Evolutionary conservation across 352 stramenopile species (phyloP).

Genomic region (Globisporangium solare): DNA sequence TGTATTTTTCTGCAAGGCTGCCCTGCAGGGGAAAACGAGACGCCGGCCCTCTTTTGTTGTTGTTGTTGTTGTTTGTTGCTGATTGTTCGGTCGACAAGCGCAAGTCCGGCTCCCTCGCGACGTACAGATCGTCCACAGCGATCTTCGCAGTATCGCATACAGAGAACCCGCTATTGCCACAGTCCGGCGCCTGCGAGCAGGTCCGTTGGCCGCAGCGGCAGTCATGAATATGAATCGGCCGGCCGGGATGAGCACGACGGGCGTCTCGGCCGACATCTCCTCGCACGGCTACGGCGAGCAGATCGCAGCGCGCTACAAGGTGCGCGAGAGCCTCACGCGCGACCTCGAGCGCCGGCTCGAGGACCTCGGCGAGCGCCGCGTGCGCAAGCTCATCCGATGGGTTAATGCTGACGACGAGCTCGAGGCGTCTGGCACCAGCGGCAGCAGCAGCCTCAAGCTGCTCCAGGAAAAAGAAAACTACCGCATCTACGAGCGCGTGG

Average conservation of each 20-base stretch:
- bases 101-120: too few species aligned
- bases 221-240: conserved; percentile 17
- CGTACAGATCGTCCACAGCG: too few species aligned
- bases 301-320: conserved; percentile 57
- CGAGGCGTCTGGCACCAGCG: conserved; percentile 13
- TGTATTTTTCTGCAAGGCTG: too few species aligned
- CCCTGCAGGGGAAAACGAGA: too few species aligned
- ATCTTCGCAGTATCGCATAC: too few species aligned
- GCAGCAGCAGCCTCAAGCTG: conserved; percentile 17
- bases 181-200: neutral
- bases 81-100: too few species aligned
- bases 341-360: conserved; percentile 39
- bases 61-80: too few species aligned
- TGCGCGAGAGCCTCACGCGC: conserved; percentile 35
- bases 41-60: too few species aligned
- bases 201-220: too few species aligned
- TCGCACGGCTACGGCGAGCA: conserved; percentile 47
- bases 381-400: conserved; percentile 61
- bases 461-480: conserved; percentile 79
- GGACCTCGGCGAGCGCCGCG: conserved; percentile 37
- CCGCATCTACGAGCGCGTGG: conserved; percentile 65
- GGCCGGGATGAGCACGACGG: conserved; percentile 22
- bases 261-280: conserved; percentile 19
- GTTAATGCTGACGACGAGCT: conserved; percentile 57
- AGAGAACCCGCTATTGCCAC: neutral